A percentile compares a stretch with the other conserved stretches of the same genome.
Evolutionary conservation across 148 eudicot species (phyloP).

Genomic region (Rhododendron ovatum): DNA sequence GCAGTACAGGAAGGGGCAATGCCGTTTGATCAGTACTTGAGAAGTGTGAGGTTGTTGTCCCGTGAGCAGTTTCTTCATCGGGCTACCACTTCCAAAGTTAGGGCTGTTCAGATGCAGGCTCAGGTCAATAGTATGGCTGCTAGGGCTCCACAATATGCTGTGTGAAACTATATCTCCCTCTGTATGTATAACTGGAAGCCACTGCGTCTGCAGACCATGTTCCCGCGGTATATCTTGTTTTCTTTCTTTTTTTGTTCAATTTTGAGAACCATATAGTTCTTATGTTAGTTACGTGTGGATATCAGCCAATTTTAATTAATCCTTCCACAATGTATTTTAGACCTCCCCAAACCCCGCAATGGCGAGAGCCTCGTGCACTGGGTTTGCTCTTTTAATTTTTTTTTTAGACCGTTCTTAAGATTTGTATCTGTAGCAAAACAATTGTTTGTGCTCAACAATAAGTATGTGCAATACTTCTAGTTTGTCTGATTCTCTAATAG

Average conservation of each 20-base stretch:
- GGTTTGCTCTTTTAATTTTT: neutral
- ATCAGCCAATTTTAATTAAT: neutral
- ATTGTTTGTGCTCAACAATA: neutral
- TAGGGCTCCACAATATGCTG: slow-evolving; percentile 47
- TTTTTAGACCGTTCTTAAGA: neutral
- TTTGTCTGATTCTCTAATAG: neutral
- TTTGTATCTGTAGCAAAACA: neutral
- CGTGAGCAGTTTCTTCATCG: slow-evolving; percentile 90
- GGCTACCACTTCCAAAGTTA: slow-evolving; percentile 60
- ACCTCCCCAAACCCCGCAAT: neutral
- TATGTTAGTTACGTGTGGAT: slow-evolving; percentile 10
- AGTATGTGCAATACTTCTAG: neutral
- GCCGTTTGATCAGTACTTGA: slow-evolving; percentile 84
- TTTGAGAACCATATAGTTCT: neutral
- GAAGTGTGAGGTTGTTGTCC: slow-evolving; percentile 71
- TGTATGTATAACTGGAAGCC: neutral
- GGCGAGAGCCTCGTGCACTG: too few relatives aligned
- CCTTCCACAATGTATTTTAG: neutral
- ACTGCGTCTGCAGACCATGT: neutral
- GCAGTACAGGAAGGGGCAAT: slow-evolving; percentile 78
- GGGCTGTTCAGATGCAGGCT: slow-evolving; percentile 85
- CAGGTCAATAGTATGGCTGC: slow-evolving; percentile 89
- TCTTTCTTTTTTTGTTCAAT: neutral
- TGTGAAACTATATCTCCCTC: slow-evolving; percentile 15
- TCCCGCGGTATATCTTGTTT: slow-evolving; percentile 4